These are phyloP conservation scores for Aureobasidium melanogenum DNA, from an alignment of 2,329 filamentous ascomycete genomes.

Conservation along the genomic window DNA sequence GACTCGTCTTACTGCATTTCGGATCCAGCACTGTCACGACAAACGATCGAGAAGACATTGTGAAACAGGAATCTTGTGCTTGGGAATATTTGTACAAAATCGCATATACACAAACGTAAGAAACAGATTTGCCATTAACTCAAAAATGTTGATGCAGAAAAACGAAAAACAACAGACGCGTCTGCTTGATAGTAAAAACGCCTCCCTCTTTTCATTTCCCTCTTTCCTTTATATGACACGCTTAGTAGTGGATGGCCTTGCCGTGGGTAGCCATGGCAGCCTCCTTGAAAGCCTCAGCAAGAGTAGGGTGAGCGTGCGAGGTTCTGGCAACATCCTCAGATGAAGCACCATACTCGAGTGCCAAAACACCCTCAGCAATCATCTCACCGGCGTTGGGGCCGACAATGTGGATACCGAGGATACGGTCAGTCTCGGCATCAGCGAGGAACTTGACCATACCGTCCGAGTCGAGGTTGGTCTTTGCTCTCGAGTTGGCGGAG, in stretches of 20 bases:
- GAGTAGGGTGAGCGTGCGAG: slow-evolving; percentile 91
- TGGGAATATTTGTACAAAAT: no score
- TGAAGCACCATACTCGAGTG: slow-evolving; percentile 91
- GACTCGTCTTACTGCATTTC: no score
- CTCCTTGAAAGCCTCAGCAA: slow-evolving; percentile 98
- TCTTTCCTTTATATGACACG: background rate
- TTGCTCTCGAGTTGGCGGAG: slow-evolving; percentile 94
- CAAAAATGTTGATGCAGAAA: background rate
- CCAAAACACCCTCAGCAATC: slow-evolving; percentile 95
- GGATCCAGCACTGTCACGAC: no score
- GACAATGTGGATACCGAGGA: slow-evolving; percentile 93
- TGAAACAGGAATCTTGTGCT: no score
- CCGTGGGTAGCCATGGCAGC: slow-evolving; percentile 95
- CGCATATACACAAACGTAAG: no score
- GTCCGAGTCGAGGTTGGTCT: slow-evolving; percentile 96
- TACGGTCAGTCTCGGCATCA: slow-evolving; percentile 91
- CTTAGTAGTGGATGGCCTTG: slow-evolving; percentile 91
- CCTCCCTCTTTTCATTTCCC: background rate
- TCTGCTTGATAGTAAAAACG: background rate
- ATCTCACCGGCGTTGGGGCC: slow-evolving; percentile 96
- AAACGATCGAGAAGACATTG: no score
- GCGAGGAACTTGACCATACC: slow-evolving; percentile 96
- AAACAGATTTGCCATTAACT: background rate
- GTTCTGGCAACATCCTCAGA: slow-evolving; percentile 92
- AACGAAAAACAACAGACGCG: background rate